Percentiles rank a stretch among this genome's conserved stretches.
Conservation (phyloP, 2,329 filamentous ascomycete species). For the Epichloe festucae region DNA sequence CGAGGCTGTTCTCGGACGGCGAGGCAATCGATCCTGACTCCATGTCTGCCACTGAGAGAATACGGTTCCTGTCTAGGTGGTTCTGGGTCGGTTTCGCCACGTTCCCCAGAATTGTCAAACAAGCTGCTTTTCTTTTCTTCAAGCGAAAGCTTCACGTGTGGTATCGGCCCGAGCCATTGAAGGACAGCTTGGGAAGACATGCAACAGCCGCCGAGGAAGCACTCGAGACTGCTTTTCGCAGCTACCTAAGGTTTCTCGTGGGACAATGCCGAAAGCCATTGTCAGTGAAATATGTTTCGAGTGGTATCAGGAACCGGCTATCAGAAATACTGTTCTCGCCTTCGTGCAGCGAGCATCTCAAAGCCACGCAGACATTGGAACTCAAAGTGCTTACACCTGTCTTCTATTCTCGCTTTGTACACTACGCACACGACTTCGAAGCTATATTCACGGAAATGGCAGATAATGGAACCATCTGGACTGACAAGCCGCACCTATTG, state of each 20-base stretch:
- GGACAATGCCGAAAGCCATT: slow-evolving; percentile 30
- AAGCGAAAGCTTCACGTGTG: slow-evolving; percentile 46
- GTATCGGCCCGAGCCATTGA: slow-evolving; percentile 49
- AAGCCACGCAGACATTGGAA: slow-evolving; percentile 28
- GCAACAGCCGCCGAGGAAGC: slow-evolving; percentile 36
- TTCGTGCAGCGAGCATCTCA: slow-evolving; percentile 9
- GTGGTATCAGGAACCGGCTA: slow-evolving; percentile 28
- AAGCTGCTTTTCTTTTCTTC: slow-evolving; percentile 47
- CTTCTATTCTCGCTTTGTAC: slow-evolving; percentile 54
- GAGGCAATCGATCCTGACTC: slow-evolving; percentile 34
- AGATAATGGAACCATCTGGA: slow-evolving; percentile 44
- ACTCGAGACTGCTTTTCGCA: slow-evolving; percentile 34
- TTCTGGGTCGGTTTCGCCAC: slow-evolving; percentile 57
- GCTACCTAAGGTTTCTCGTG: slow-evolving; percentile 37
- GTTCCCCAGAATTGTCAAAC: slow-evolving; percentile 49
- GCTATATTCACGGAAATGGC: slow-evolving; percentile 47
- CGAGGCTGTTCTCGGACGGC: slow-evolving; percentile 42
- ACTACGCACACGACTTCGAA: slow-evolving; percentile 49
- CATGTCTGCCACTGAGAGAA: slow-evolving; percentile 29
- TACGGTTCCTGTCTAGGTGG: slow-evolving; percentile 41
- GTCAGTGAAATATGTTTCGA: slow-evolving; percentile 39
- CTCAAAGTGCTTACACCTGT: slow-evolving; percentile 48
- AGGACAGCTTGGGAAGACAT: slow-evolving; percentile 38
- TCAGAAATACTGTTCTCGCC: slow-evolving; percentile 27
- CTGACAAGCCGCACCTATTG: slow-evolving; percentile 42